Conservation (phyloP, 2,329 filamentous ascomycete genomes). For the Aureobasidium sp. region DNA sequence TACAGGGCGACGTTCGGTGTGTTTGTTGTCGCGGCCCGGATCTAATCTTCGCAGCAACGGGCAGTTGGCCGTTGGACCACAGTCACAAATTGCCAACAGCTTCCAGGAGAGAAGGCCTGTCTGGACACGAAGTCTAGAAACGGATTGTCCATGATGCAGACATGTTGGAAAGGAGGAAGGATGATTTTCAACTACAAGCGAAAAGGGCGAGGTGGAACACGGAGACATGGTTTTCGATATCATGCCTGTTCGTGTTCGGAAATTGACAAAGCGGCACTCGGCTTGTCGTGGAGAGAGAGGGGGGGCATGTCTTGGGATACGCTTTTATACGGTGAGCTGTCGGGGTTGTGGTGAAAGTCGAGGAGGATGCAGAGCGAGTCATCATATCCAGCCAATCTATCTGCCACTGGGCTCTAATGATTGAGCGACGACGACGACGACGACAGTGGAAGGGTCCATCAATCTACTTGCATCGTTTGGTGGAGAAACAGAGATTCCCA, state of each 20-base stretch:
- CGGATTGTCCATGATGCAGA: neutral
- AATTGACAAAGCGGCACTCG: neutral
- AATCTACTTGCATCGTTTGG: too few species aligned
- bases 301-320: neutral
- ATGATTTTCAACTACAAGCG: neutral
- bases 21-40: neutral
- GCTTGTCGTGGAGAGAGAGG: neutral
- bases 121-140: neutral
- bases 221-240: neutral
- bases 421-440: neutral
- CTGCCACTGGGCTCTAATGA: neutral
- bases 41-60: slow-evolving; percentile 8
- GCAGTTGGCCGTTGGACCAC: neutral
- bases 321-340: neutral
- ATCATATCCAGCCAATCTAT: slow-evolving; percentile 5
- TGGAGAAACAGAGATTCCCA: too few species aligned
- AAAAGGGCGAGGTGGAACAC: neutral
- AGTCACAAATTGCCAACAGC: slow-evolving; percentile 2
- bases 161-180: neutral
- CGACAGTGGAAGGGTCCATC: too few species aligned
- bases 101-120: neutral
- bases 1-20: neutral
- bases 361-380: neutral
- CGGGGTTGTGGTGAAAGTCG: neutral
- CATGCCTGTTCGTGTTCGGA: slow-evolving; percentile 1